A percentile compares a stretch with the other conserved stretches of the same genome.
phyloP scores from a whole-genome alignment of 129 eudicot species.

The Glebionis coronaria region DNA sequence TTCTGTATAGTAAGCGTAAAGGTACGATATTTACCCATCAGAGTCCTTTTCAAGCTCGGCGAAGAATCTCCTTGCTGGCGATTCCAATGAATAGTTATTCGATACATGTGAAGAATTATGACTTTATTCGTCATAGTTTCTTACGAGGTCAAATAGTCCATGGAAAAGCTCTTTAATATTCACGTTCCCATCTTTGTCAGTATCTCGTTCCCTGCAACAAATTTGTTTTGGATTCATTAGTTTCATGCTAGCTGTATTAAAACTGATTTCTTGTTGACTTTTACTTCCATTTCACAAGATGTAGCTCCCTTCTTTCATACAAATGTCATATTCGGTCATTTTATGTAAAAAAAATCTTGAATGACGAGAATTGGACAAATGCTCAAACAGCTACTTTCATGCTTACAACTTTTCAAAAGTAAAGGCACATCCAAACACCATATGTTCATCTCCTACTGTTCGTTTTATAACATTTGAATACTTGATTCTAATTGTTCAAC shows the following conservation, averaged over 20 bases:
- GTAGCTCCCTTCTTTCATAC: not conserved
- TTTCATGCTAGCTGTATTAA: not conserved
- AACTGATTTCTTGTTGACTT: not conserved
- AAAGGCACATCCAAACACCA: no score
- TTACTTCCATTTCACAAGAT: not conserved
- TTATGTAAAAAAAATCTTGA: no score
- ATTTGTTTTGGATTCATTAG: not conserved
- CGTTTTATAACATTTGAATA: no score
- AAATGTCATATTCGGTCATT: not conserved
- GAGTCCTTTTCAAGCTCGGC: slow-evolving; percentile 87
- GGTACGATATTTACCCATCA: slow-evolving; percentile 59
- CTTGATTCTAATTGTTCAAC: no score
- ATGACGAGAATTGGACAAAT: no score
- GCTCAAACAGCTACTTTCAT: no score
- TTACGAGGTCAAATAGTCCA: slow-evolving; percentile 84
- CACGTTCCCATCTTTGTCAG: slow-evolving; percentile 89
- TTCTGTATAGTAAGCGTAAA: not conserved
- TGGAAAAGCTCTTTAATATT: slow-evolving; percentile 86
- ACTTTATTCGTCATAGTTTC: slow-evolving; percentile 77
- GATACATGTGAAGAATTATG: slow-evolving; percentile 52
- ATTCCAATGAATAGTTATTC: slow-evolving; percentile 45
- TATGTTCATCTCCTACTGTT: no score
- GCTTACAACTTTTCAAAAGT: no score
- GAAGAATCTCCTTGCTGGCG: slow-evolving; percentile 80
- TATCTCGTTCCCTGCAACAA: slow-evolving; percentile 82